These are phyloP conservation scores for Mangifera indica DNA, from an alignment of 345 rosid species.

Conservation along the genomic window DNA sequence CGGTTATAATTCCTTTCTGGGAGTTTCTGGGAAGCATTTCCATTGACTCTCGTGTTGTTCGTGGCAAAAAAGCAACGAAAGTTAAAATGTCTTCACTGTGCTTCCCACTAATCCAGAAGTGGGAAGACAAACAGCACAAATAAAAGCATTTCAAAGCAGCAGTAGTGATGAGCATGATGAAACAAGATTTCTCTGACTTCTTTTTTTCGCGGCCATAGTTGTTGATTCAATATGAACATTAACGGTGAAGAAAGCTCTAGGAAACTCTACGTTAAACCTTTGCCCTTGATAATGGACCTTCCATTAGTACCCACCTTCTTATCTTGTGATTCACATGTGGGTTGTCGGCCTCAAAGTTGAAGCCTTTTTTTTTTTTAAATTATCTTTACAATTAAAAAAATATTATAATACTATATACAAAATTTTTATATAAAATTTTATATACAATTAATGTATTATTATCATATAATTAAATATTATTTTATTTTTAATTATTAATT, in stretches of 20 bases:
- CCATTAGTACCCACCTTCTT: not conserved
- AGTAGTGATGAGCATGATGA: not conserved
- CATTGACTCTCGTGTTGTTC: not conserved
- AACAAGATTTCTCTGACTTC: not conserved
- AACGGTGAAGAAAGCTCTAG: not conserved
- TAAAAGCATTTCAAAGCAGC: not conserved
- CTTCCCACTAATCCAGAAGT: slow-evolving; percentile 3
- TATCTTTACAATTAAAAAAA: no score
- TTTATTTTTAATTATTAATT: no score
- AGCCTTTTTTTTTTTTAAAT: no score
- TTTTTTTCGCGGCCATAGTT: no score
- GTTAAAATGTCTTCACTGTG: not conserved
- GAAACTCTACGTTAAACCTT: slow-evolving; percentile 7
- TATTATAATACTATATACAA: no score
- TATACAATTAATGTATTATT: no score
- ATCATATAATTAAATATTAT: no score
- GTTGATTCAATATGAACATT: not conserved
- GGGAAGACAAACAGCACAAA: not conserved
- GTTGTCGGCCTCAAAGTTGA: not conserved
- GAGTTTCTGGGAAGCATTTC: not conserved
- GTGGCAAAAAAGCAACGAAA: not conserved
- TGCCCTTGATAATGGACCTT: slow-evolving; percentile 7
- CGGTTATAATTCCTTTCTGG: no score
- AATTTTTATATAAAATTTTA: no score
- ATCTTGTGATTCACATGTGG: not conserved